Percentiles rank a stretch among this genome's conserved stretches.
Conservation (phyloP, 331 rosid species). For the Quercus phellos region DNA sequence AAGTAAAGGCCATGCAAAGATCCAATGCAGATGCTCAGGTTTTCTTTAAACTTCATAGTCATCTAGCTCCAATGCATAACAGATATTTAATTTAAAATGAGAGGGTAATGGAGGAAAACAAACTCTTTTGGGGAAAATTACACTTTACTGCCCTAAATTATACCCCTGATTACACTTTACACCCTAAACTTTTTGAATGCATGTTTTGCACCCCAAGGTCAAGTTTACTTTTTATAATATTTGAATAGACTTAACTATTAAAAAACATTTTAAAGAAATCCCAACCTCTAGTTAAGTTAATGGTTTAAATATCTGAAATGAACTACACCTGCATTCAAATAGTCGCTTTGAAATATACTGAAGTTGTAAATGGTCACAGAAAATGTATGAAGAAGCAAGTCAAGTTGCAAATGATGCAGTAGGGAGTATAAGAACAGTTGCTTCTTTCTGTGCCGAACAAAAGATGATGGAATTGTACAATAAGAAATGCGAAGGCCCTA, state of each 20-base stretch:
- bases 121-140: background rate
- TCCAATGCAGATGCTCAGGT: constrained; percentile 69
- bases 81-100: background rate
- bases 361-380: constrained; percentile 34
- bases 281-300: background rate
- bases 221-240: background rate
- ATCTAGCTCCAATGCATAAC: background rate
- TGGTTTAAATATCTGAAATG: background rate
- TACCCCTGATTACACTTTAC: too few species aligned
- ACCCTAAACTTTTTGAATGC: too few species aligned
- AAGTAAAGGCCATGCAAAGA: constrained; percentile 50
- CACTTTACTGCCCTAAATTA: too few species aligned
- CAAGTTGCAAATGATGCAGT: constrained; percentile 72
- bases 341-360: background rate
- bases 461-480: constrained; percentile 53
- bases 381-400: constrained; percentile 80
- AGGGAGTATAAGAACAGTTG: constrained; percentile 70
- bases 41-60: background rate
- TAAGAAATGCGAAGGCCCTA: constrained; percentile 50
- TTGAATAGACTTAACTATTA: background rate
- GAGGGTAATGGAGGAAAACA: background rate
- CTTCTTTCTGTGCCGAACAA: constrained; percentile 81
- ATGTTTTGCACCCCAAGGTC: too few species aligned
- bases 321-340: background rate
- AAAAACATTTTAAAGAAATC: background rate